These are phyloP conservation scores for Magnolia kwangsiensis DNA, from an alignment of 164 flowering plant species.

Conservation along the genomic window DNA sequence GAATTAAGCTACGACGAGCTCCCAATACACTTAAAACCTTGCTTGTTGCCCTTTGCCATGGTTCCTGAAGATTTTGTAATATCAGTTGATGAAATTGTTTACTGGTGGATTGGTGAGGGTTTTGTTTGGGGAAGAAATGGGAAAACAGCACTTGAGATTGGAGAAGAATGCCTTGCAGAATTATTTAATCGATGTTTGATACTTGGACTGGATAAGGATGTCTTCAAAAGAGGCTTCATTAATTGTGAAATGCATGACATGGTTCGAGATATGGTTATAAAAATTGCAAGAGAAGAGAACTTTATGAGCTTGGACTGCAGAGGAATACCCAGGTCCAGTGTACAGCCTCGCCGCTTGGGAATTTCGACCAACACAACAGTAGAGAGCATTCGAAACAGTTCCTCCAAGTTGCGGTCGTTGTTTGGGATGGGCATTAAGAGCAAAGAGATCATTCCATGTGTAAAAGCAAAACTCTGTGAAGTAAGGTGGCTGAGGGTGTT, in stretches of 20 bases:
- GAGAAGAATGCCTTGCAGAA: not conserved
- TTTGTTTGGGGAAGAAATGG: not conserved
- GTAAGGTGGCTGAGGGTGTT: no score
- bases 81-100: not conserved
- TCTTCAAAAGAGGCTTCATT: not conserved
- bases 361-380: not conserved
- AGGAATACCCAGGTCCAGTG: not conserved
- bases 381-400: not conserved
- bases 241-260: not conserved
- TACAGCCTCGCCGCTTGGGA: not conserved
- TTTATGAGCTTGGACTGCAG: not conserved
- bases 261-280: not conserved
- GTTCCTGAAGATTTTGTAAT: not conserved
- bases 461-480: no score
- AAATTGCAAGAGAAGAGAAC: not conserved
- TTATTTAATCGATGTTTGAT: not conserved
- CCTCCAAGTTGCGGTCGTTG: no score
- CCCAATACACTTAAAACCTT: conserved; percentile 4
- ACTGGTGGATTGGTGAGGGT: not conserved
- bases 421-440: no score
- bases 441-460: no score
- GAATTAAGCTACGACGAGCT: conserved; percentile 7
- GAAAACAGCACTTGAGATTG: not conserved
- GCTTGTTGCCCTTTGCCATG: not conserved
- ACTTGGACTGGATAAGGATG: not conserved